These are phyloP conservation scores for Cladophialophora immunda DNA, from an alignment of 2,329 filamentous ascomycete species.

Conservation along the genomic window DNA sequence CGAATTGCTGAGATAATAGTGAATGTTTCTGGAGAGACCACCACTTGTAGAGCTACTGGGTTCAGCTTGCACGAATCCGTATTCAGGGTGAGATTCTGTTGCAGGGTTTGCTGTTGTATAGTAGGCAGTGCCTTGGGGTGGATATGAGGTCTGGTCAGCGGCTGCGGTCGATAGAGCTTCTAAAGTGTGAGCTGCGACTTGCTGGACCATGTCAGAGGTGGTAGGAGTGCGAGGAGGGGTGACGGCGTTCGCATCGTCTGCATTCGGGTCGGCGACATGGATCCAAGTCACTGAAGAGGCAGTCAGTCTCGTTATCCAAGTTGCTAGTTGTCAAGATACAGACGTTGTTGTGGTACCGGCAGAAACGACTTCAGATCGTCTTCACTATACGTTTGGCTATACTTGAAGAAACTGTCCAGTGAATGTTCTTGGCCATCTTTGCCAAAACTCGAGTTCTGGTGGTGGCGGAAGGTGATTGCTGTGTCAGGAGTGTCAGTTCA, in stretches of 20 bases:
- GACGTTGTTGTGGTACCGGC: constrained; percentile 34
- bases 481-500: constrained; percentile 7
- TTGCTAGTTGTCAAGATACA: constrained; percentile 1
- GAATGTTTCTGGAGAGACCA: constrained; percentile 16
- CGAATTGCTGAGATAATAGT: constrained; percentile 21
- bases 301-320: constrained; percentile 3
- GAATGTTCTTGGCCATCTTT: constrained; percentile 27
- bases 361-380: constrained; percentile 32
- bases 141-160: constrained; percentile 29
- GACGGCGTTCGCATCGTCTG: constrained; percentile 25
- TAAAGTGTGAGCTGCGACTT: constrained; percentile 35
- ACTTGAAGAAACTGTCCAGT: constrained; percentile 34
- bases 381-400: constrained; percentile 30
- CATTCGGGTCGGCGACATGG: constrained; percentile 33
- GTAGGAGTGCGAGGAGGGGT: constrained; percentile 25
- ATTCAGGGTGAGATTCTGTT: constrained; percentile 29
- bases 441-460: constrained; percentile 63
- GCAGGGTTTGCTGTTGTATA: constrained; percentile 33
- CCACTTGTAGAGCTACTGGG: constrained; percentile 17
- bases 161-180: constrained; percentile 35
- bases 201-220: constrained; percentile 31
- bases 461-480: constrained; percentile 72
- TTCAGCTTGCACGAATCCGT: constrained; percentile 32
- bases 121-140: constrained; percentile 32
- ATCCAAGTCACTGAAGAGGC: constrained; percentile 34